These are phyloP conservation scores for Ceriops zippeliana DNA, from an alignment of 345 rosid genomes.

Conservation along the genomic window DNA sequence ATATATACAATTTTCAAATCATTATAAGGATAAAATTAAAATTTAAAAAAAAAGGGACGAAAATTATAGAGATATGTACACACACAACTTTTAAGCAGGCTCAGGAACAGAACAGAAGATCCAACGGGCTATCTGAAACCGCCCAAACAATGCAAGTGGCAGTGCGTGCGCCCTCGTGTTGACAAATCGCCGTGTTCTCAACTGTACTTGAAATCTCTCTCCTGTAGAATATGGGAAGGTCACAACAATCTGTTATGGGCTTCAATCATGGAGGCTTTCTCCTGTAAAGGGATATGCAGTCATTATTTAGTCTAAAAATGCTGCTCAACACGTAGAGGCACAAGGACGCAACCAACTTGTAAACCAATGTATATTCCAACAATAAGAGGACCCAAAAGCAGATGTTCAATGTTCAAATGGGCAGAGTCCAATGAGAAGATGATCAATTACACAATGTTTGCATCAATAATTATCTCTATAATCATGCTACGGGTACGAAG, in stretches of 20 bases:
- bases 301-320: background rate
- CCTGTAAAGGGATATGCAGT: slow-evolving; percentile 33
- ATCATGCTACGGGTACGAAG: background rate
- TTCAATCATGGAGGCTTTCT: slow-evolving; percentile 48
- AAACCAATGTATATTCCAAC: background rate
- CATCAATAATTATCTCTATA: background rate
- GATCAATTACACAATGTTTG: background rate
- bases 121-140: slow-evolving; percentile 2
- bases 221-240: background rate
- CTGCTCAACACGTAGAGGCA: too few relatives aligned
- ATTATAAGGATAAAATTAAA: background rate
- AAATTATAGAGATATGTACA: slow-evolving; percentile 6
- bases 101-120: background rate
- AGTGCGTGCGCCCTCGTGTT: slow-evolving; percentile 2
- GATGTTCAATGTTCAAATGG: background rate
- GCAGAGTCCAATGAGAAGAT: background rate
- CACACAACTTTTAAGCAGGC: background rate
- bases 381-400: background rate
- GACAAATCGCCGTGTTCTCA: slow-evolving; percentile 16
- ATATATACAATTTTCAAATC: slow-evolving; percentile 25
- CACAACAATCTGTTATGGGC: slow-evolving; percentile 54
- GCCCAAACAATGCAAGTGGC: slow-evolving; percentile 1
- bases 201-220: background rate
- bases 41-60: too few relatives aligned
- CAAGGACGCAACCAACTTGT: background rate